Evolutionary conservation across 2,329 filamentous ascomycete species (phyloP), one percentile per base, ranked within the genome.

Genomic region (Colletotrichum liaoningense): DNA sequence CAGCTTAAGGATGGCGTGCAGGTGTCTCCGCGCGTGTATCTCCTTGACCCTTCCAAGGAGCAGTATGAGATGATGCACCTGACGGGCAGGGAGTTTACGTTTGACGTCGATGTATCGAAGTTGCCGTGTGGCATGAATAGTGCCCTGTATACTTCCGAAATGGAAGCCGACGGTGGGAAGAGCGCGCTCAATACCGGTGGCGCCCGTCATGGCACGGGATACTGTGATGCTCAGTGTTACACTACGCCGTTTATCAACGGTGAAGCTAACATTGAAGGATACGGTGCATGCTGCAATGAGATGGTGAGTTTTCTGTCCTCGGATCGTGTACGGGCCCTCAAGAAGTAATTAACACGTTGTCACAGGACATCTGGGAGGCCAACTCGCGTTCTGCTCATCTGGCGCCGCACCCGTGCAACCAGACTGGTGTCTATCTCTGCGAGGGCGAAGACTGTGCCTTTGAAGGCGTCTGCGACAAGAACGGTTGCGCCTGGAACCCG

Each of bases 101-200:
- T 93, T 69, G 91, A 92, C 59, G 90, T 93, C 5, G 91, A 93
- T 77, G 87, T 91, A 56, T 91, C 90, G 30, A 86, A 88, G 76
- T 84, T 93, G 38, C 89, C 89, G 16, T 93, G 92, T 76, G 92
- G 92, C 70, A 84, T 93, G 79, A 93, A 93, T 80, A 91, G 91
- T 73, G 91, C 91, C 22, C 79, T 93, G 38, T 93, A 93, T 82
- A 87, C 93, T 16, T 84, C 82, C 24, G 84, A 86, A 79, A 86
- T 86, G 85, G 86, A 89, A 12, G 83, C 85, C 7, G 89, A 92
- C 77, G 93, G 92, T 76, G 92, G 91, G 38, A 75, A 86, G 77
- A 89, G 87, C 77, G 78, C 84, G 0, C 84, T 81, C 66, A 91
- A 89, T 81, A 85, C 86, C 67, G 90, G 87, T 30, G 91, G 91